Percentiles rank a stretch among this genome's conserved stretches.
Conservation (phyloP, 192 early-diverging fungal species). For the Entomortierella chlamydospora region DNA sequence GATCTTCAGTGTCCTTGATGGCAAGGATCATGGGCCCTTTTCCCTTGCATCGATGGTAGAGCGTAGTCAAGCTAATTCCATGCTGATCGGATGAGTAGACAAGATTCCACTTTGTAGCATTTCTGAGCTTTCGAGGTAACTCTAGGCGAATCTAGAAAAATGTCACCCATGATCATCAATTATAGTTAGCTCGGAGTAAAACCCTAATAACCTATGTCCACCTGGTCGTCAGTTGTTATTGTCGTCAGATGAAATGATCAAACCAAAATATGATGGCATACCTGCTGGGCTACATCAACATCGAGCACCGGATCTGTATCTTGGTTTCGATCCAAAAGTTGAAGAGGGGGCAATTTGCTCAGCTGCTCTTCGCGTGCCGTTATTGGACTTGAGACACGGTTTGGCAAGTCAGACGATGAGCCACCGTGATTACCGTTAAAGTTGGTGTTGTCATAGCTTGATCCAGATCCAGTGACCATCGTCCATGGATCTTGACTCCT, state of each 20-base stretch:
- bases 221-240: no score
- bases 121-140: conserved; percentile 81
- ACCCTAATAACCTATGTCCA: neutral
- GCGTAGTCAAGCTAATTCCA: conserved; percentile 88
- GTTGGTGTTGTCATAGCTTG: conserved; percentile 11
- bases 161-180: no score
- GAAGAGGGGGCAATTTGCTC: conserved; percentile 42
- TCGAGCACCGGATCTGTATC: conserved; percentile 62
- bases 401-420: conserved; percentile 2
- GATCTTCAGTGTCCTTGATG: conserved; percentile 71
- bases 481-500: conserved; percentile 38
- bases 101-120: conserved; percentile 82
- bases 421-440: neutral
- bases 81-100: conserved; percentile 95
- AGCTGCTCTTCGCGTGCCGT: conserved; percentile 35
- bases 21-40: conserved; percentile 78
- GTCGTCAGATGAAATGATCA: no score
- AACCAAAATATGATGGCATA: conserved; percentile 30
- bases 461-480: conserved; percentile 36
- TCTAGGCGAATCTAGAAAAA: conserved; percentile 74
- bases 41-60: conserved; percentile 72
- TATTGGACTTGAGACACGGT: conserved; percentile 13
- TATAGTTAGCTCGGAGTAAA: no score
- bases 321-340: conserved; percentile 53
- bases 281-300: conserved; percentile 58